Evolutionary conservation across 2,329 filamentous ascomycete species (phyloP).

Genomic region (Rhynchosporium agropyri): DNA sequence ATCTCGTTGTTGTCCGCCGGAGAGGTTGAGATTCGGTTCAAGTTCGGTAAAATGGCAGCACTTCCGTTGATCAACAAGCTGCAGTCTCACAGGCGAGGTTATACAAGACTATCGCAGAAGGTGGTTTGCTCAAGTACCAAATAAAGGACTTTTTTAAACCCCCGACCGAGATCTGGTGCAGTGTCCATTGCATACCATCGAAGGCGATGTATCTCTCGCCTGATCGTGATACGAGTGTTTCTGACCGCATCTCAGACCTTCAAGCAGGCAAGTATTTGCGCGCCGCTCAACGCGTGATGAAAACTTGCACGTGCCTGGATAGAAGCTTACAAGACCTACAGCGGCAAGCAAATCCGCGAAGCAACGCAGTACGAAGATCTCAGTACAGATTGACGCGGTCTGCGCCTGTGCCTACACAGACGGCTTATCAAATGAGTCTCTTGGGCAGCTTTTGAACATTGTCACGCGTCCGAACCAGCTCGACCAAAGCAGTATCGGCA

Average conservation of each 20-base stretch:
- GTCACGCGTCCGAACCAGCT: constrained; percentile 68
- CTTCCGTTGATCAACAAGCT: too few relatives aligned
- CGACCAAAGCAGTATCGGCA: constrained; percentile 73
- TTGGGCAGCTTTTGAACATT: constrained; percentile 67
- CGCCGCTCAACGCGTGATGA: constrained; percentile 29
- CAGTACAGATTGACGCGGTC: constrained; percentile 65
- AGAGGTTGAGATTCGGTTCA: too few relatives aligned
- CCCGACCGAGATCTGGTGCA: not conserved
- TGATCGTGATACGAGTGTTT: constrained; percentile 23
- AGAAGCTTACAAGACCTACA: constrained; percentile 39
- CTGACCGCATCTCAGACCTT: constrained; percentile 36
- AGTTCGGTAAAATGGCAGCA: too few relatives aligned
- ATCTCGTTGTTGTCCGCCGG: too few relatives aligned
- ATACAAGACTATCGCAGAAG: not conserved
- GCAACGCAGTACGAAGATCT: constrained; percentile 63
- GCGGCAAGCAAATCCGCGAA: constrained; percentile 66
- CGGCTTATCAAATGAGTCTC: constrained; percentile 63
- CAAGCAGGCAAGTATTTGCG: constrained; percentile 36
- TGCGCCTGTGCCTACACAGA: constrained; percentile 65
- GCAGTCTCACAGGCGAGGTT: too few relatives aligned
- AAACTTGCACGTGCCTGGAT: constrained; percentile 13
- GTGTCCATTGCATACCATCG: not conserved
- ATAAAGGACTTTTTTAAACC: too few relatives aligned
- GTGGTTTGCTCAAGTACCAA: not conserved
- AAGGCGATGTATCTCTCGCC: constrained; percentile 23